These are phyloP conservation scores for Colletotrichum trifolii DNA, from an alignment of 2,329 filamentous ascomycete genomes.

Conservation along the genomic window DNA sequence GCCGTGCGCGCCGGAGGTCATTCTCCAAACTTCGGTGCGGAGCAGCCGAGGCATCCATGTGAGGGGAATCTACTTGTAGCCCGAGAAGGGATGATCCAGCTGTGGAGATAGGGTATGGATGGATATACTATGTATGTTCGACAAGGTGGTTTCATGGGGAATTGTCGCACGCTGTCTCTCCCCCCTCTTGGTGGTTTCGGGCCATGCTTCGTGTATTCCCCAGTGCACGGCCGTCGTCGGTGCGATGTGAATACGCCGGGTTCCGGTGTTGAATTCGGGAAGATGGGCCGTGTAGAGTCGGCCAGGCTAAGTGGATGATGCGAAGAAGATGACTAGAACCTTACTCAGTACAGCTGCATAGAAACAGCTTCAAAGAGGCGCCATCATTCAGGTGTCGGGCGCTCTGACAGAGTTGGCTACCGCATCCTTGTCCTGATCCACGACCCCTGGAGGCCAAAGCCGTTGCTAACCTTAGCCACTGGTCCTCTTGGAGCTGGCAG, in stretches of 20 bases:
- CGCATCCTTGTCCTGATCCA: not conserved
- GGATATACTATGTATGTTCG: not conserved
- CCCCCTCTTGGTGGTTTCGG: not conserved
- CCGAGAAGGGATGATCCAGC: not conserved
- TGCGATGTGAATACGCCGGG: too few species aligned
- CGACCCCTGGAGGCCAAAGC: constrained; percentile 14
- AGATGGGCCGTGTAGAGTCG: too few species aligned
- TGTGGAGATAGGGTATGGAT: not conserved
- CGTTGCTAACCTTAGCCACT: constrained; percentile 30
- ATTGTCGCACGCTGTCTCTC: not conserved
- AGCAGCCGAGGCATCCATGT: constrained; percentile 32
- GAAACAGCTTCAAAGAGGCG: too few species aligned
- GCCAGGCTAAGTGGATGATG: not conserved
- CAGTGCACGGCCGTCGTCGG: too few species aligned
- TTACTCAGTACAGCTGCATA: too few species aligned
- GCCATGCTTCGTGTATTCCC: too few species aligned
- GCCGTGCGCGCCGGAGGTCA: constrained; percentile 27
- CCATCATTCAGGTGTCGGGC: not conserved
- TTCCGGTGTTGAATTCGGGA: too few species aligned
- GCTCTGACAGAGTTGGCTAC: constrained; percentile 10
- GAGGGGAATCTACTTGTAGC: constrained; percentile 17
- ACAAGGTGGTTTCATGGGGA: not conserved
- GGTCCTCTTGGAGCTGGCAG: constrained; percentile 11
- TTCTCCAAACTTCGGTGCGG: constrained; percentile 24
- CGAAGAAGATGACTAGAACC: too few species aligned